phyloP scores from a whole-genome alignment of 2,329 filamentous ascomycete genomes.

The Ceratocystis alfenasii region DNA sequence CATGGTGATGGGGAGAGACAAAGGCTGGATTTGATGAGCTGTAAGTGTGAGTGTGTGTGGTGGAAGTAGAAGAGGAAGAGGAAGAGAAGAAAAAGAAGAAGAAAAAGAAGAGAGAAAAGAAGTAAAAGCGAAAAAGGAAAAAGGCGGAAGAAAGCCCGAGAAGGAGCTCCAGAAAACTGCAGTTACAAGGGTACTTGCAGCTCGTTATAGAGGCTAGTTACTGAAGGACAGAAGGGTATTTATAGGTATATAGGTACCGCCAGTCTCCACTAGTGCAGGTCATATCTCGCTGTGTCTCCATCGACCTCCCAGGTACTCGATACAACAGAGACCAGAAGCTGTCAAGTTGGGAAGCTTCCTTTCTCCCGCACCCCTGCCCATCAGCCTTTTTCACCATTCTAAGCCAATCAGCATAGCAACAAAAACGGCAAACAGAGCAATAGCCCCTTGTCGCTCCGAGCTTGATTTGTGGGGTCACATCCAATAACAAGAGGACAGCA shows the following conservation, averaged over 20 bases:
- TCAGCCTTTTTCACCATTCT: not conserved
- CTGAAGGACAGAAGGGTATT: too few relatives aligned
- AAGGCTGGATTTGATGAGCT: slow-evolving; percentile 23
- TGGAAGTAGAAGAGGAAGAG: slow-evolving; percentile 7
- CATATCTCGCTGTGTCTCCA: not conserved
- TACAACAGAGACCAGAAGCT: not conserved
- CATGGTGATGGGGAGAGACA: slow-evolving; percentile 40
- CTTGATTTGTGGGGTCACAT: not conserved
- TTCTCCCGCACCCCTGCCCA: not conserved
- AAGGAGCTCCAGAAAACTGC: slow-evolving; percentile 4
- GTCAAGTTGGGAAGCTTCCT: slow-evolving; percentile 3
- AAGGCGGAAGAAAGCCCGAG: slow-evolving; percentile 14
- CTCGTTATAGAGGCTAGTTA: not conserved
- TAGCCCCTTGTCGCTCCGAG: not conserved
- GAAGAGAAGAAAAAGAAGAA: slow-evolving; percentile 13
- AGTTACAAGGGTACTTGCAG: not conserved
- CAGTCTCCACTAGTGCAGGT: too few relatives aligned
- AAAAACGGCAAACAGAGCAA: not conserved
- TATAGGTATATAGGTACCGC: too few relatives aligned
- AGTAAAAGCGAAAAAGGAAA: slow-evolving; percentile 10
- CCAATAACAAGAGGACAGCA: not conserved
- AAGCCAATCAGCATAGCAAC: not conserved
- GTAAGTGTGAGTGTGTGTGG: slow-evolving; percentile 22
- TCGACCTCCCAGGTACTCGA: too few relatives aligned
- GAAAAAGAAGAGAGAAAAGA: not conserved